Conservation (phyloP, 495 filamentous ascomycete species). For the Penicillium roqueforti region DNA sequence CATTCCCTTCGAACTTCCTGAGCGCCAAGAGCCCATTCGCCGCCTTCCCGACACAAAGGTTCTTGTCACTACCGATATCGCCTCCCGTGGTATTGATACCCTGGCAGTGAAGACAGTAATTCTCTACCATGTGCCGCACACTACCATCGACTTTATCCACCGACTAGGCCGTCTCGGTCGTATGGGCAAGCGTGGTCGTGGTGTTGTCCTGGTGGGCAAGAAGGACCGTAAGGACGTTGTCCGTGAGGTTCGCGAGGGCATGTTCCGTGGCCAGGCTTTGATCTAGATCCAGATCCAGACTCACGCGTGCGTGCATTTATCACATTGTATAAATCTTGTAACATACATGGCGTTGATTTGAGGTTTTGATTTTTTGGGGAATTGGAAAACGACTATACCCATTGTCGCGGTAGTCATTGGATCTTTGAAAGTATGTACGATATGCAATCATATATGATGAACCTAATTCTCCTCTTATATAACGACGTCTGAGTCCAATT, state of each 20-base stretch:
- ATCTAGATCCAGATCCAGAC: constrained; percentile 47
- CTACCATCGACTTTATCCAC: constrained; percentile 95
- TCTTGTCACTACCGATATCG: constrained; percentile 88
- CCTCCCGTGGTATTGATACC: constrained; percentile 91
- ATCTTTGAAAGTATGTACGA: constrained; percentile 9
- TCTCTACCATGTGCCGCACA: constrained; percentile 92
- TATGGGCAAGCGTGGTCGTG: constrained; percentile 87
- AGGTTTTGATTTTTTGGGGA: constrained; percentile 9
- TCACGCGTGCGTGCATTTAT: constrained; percentile 5
- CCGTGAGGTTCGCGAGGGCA: constrained; percentile 85
- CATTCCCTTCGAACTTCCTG: constrained; percentile 32
- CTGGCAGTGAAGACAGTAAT: constrained; percentile 87
- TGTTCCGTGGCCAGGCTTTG: constrained; percentile 86
- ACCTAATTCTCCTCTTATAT: constrained; percentile 4
- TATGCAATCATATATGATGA: constrained; percentile 8
- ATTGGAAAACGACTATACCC: constrained; percentile 20
- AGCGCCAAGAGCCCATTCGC: constrained; percentile 21
- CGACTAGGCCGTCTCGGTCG: constrained; percentile 84
- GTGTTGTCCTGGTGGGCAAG: constrained; percentile 84
- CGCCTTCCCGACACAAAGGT: constrained; percentile 71
- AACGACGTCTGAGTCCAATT: not conserved
- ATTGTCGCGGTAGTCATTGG: constrained; percentile 8
- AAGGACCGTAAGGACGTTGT: constrained; percentile 86
- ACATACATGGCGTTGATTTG: constrained; percentile 22
- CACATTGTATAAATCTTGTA: constrained; percentile 24